A percentile compares a stretch with the other conserved stretches of the same genome.
phyloP scores from a whole-genome alignment of 768 basidiomycete species.

The Gymnopilus dilepis region DNA sequence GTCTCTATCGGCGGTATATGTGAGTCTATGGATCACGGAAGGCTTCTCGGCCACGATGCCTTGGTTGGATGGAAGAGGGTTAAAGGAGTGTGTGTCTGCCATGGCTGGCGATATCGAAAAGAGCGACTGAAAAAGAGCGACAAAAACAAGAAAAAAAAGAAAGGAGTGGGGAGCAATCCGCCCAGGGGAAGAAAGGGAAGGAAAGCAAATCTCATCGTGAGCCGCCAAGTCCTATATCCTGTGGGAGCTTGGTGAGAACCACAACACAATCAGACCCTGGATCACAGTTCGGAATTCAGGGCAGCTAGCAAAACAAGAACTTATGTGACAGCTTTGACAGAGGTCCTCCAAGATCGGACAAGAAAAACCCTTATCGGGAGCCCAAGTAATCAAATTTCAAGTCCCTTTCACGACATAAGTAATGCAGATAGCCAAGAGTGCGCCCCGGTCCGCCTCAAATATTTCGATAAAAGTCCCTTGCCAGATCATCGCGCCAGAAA shows the following conservation, averaged over 20 bases:
- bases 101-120: background rate
- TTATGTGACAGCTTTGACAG: background rate
- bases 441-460: background rate
- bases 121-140: slow-evolving; percentile 6
- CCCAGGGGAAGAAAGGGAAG: background rate
- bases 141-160: background rate
- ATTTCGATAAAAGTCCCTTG: too few relatives aligned
- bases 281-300: background rate
- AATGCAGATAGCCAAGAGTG: background rate
- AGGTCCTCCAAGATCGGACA: too few relatives aligned
- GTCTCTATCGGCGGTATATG: background rate
- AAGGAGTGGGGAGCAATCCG: background rate
- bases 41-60: background rate
- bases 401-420: too few relatives aligned
- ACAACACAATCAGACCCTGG: background rate
- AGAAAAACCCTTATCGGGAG: too few relatives aligned
- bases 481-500: too few relatives aligned
- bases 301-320: background rate
- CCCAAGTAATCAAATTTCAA: too few relatives aligned
- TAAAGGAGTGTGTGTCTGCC: slow-evolving; percentile 13
- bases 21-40: background rate
- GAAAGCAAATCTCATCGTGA: background rate
- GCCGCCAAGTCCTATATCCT: background rate
- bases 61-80: background rate
- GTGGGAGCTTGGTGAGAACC: background rate